phyloP scores from a whole-genome alignment of 768 basidiomycete species.

The Termitomyces sp. region DNA sequence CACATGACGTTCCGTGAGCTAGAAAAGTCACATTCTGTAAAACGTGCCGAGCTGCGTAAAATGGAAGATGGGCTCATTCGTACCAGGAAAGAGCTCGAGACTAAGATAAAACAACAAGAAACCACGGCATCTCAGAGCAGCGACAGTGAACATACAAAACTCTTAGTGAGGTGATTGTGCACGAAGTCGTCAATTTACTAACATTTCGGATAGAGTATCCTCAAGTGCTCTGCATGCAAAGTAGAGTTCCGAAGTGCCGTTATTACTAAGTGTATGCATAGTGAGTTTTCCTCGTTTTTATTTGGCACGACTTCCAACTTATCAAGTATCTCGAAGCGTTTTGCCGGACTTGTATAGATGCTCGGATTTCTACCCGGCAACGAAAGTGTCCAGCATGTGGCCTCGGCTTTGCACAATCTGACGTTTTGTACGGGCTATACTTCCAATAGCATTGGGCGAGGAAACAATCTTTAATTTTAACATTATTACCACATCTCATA shows the following conservation, averaged over 20 bases:
- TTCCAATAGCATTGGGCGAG: conserved; percentile 34
- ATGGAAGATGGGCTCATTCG: conserved; percentile 46
- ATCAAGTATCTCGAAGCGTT: conserved; percentile 53
- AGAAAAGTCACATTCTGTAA: conserved; percentile 24
- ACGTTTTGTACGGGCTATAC: conserved; percentile 50
- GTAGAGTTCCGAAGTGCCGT: conserved; percentile 72
- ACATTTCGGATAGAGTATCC: conserved; percentile 49
- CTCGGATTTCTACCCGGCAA: conserved; percentile 84
- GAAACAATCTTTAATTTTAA: conserved; percentile 5
- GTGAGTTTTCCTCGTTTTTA: conserved; percentile 43
- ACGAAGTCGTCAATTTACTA: background rate
- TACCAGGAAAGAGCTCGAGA: conserved; percentile 38
- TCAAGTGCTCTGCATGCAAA: conserved; percentile 88
- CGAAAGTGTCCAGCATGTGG: conserved; percentile 93
- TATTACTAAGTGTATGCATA: conserved; percentile 88
- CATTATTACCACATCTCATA: conserved; percentile 14
- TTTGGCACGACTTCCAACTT: background rate
- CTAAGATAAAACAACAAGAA: conserved; percentile 8
- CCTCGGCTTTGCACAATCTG: conserved; percentile 73
- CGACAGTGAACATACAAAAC: conserved; percentile 12
- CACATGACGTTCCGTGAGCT: conserved; percentile 26
- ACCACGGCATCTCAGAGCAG: conserved; percentile 2
- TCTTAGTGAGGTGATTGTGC: conserved; percentile 43
- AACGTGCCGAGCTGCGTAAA: conserved; percentile 32
- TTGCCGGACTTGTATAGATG: conserved; percentile 79